Evolutionary conservation across 305 asterid species (phyloP), one percentile per base, ranked within the genome.

Genomic region (Fraxinus greggii): DNA sequence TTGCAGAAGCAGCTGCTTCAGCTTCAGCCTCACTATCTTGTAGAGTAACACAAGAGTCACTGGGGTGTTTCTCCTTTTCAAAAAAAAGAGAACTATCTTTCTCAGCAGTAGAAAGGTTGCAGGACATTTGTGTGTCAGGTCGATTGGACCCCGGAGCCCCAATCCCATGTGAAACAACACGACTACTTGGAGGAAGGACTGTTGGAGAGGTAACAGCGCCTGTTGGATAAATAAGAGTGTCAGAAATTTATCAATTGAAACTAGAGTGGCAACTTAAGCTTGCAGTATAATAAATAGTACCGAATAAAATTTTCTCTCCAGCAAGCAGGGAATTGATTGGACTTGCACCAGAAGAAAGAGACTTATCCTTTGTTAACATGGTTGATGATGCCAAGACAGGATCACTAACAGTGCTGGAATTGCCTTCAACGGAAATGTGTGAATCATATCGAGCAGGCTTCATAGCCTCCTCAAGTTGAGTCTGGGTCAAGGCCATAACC

Each of bases 1-100:
- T 95, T 86, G 98, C 97, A 75, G 98, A 93, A 75, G 99, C 97
- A 88, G 97, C 98, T 42, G 99, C 98, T 88, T 92, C 99, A 67
- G 97, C 99, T 91, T 93, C 98, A 82, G 98, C 91, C 84, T 91
- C 97, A 82, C 86, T 88, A 87, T 94, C 98, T 86, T 89, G 93
- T 73, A 92, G 74, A 81, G 87, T 90, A 81, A 83, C 87, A 83
- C 90, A 87, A 67, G 93, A 83, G 84, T 91, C 93, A 76, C 77
- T 85, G 73, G 87, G 86, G 79, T 82, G 90, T 86, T 91, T 90
- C 81, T 93, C 98, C 78, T 91, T 92, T 69, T 88, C 91, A 85
- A 88, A 92, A 91, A 88, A 91, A 36, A 92, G 86, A 78, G 90
- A 56, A 78, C 83, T 85, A 5, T 88, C 93, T 85, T 85, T 92